Conservation (phyloP, 805 yeast species). For the Lipomyces yamanashiensis region DNA sequence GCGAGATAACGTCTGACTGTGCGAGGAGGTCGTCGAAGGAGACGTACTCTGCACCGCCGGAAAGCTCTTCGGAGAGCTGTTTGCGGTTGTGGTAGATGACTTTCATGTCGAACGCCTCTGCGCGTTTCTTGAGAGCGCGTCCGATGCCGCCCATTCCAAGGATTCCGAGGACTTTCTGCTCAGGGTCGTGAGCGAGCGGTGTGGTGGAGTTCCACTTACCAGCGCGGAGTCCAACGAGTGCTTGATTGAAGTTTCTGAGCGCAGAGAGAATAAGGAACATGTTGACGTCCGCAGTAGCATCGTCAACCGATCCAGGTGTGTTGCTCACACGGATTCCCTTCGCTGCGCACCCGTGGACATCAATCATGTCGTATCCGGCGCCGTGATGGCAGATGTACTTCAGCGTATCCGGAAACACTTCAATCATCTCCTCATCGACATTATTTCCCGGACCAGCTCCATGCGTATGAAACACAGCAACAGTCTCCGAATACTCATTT, state of each 20-base stretch:
- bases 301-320: slow-evolving; percentile 67
- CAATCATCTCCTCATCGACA: slow-evolving; percentile 64
- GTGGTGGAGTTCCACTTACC: slow-evolving; percentile 70
- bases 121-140: slow-evolving; percentile 71
- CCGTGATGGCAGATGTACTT: slow-evolving; percentile 66
- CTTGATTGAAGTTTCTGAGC: slow-evolving; percentile 66
- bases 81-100: slow-evolving; percentile 75
- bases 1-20: slow-evolving; percentile 68
- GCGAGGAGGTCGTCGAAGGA: slow-evolving; percentile 68
- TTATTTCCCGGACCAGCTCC: slow-evolving; percentile 58
- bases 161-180: slow-evolving; percentile 75
- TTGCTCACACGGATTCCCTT: slow-evolving; percentile 64
- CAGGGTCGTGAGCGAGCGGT: slow-evolving; percentile 74
- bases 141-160: slow-evolving; percentile 93
- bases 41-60: slow-evolving; percentile 71
- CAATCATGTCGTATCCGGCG: slow-evolving; percentile 72
- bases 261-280: slow-evolving; percentile 66
- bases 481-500: slow-evolving; percentile 51
- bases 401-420: slow-evolving; percentile 59
- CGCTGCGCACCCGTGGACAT: slow-evolving; percentile 57
- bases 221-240: slow-evolving; percentile 56
- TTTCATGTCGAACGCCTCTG: slow-evolving; percentile 77
- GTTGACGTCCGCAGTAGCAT: slow-evolving; percentile 74
- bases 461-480: slow-evolving; percentile 55
- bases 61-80: slow-evolving; percentile 62